Conservation (phyloP, 345 rosid genomes). For the Bruguiera gymnorhiza region DNA sequence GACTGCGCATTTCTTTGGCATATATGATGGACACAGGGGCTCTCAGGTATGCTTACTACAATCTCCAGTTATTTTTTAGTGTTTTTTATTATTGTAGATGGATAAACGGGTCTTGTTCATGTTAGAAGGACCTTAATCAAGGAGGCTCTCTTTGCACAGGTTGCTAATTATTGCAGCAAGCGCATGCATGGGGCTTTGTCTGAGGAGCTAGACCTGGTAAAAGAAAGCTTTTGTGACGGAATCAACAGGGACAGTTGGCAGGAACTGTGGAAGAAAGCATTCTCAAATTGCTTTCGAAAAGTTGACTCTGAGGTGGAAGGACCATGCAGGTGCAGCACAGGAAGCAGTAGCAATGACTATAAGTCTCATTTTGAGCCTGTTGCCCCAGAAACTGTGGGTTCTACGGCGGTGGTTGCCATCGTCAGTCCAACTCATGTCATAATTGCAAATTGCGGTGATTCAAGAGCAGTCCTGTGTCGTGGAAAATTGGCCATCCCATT, state of each 20-base stretch:
- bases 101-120: not conserved
- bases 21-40: conserved; percentile 84
- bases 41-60: conserved; percentile 46
- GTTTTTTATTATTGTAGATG: not conserved
- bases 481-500: conserved; percentile 57
- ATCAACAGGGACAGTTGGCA: conserved; percentile 34
- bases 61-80: not conserved
- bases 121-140: not conserved
- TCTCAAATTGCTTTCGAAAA: conserved; percentile 54
- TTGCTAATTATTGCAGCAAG: conserved; percentile 61
- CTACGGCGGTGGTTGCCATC: conserved; percentile 78
- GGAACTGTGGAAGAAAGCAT: conserved; percentile 58
- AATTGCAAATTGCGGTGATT: conserved; percentile 77
- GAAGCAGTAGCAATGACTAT: not conserved
- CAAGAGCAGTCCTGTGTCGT: conserved; percentile 69
- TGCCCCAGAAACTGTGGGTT: conserved; percentile 70
- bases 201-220: conserved; percentile 53
- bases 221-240: conserved; percentile 28
- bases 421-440: conserved; percentile 55
- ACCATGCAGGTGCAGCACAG: not conserved
- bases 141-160: conserved; percentile 28
- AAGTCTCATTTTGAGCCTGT: conserved; percentile 19
- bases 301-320: conserved; percentile 55
- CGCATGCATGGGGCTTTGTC: conserved; percentile 61
- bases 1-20: conserved; percentile 52